A percentile compares a stretch with the other conserved stretches of the same genome.
Evolutionary conservation across 306 rosid species (phyloP).

Genomic region (Vigna angularis): DNA sequence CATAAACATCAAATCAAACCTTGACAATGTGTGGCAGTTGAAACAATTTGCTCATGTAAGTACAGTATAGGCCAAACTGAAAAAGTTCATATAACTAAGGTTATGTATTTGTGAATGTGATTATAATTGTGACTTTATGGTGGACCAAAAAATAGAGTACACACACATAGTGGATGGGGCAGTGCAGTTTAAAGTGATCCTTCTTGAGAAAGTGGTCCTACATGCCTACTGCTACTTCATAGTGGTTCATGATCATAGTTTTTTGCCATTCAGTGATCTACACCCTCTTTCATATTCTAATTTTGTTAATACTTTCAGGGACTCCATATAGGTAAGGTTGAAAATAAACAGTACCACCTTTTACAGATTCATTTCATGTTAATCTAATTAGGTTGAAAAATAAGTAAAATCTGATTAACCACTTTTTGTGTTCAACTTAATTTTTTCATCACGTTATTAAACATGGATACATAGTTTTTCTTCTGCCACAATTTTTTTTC

Average conservation of each 20-base stretch:
- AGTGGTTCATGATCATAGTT: slow-evolving; percentile 35
- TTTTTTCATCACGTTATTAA: too few species aligned
- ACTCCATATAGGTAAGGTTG: slow-evolving; percentile 11
- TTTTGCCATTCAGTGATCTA: slow-evolving; percentile 40
- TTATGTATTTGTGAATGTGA: slow-evolving; percentile 35
- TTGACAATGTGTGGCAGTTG: not conserved
- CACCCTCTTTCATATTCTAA: not conserved
- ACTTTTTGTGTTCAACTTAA: too few species aligned
- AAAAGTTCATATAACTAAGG: slow-evolving; percentile 15
- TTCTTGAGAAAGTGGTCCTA: slow-evolving; percentile 56
- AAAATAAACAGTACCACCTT: not conserved
- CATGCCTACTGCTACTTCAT: slow-evolving; percentile 42
- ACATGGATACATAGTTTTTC: too few species aligned
- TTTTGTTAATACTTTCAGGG: not conserved
- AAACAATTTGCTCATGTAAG: slow-evolving; percentile 26
- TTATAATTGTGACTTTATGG: slow-evolving; percentile 45
- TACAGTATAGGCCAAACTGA: slow-evolving; percentile 25
- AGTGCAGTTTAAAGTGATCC: slow-evolving; percentile 39
- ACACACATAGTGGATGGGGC: slow-evolving; percentile 32
- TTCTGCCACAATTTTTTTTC: too few species aligned
- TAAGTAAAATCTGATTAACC: too few species aligned
- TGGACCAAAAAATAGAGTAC: slow-evolving; percentile 53
- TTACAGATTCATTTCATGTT: too few species aligned
- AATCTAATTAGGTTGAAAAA: too few species aligned
- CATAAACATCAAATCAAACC: slow-evolving; percentile 38